Evolutionary conservation across 345 rosid species (phyloP).

Genomic region (Carallia pectinifolia): DNA sequence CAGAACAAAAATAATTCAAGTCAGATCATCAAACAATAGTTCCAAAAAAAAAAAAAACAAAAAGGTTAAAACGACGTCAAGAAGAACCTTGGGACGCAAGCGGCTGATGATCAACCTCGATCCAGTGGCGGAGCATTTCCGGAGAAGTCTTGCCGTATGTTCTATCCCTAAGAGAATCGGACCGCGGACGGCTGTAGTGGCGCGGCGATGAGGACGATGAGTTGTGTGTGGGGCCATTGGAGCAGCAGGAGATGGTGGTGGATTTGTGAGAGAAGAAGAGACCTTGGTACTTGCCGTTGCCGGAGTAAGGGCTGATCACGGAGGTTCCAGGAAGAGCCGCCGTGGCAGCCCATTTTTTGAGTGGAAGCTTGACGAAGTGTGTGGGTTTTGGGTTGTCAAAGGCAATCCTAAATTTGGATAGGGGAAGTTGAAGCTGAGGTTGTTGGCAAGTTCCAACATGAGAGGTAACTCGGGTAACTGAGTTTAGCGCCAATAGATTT

Average conservation of each 20-base stretch:
- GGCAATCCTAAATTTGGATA: background rate
- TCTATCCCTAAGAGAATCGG: conserved; percentile 31
- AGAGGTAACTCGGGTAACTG: too few species aligned
- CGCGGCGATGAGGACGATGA: conserved; percentile 20
- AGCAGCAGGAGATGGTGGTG: conserved; percentile 24
- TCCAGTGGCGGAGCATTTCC: conserved; percentile 59
- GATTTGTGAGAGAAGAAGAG: conserved; percentile 3
- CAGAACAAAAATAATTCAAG: background rate
- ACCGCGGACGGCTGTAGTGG: conserved; percentile 42
- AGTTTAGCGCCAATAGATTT: too few species aligned
- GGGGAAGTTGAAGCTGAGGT: background rate
- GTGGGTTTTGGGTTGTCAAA: background rate
- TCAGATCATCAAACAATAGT: background rate
- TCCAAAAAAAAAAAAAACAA: background rate
- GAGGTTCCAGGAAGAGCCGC: conserved; percentile 14
- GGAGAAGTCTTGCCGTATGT: conserved; percentile 32
- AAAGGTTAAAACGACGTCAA: background rate
- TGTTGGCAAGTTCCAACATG: background rate
- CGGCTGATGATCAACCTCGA: conserved; percentile 44
- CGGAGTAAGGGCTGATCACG: conserved; percentile 1
- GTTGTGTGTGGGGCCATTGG: conserved; percentile 10
- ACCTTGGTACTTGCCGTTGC: conserved; percentile 5
- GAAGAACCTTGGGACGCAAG: conserved; percentile 42
- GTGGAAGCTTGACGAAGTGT: background rate
- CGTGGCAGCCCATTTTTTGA: conserved; percentile 8